A percentile compares a stretch with the other conserved stretches of the same genome.
Evolutionary conservation across 2,329 filamentous ascomycete species (phyloP).

Genomic region (Pseudophaeomoniella oleicola): DNA sequence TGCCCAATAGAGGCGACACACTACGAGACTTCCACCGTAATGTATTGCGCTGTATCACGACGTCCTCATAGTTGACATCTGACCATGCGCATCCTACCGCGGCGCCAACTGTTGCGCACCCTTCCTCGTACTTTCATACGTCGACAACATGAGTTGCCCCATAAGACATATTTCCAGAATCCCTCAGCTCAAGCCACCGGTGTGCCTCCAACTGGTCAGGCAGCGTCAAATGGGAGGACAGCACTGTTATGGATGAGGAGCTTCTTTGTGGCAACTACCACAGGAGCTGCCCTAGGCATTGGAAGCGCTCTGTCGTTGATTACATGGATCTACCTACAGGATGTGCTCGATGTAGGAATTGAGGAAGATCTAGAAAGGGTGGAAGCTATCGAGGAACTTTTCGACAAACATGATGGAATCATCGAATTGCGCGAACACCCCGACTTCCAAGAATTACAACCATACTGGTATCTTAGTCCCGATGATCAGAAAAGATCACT

Average conservation of each 20-base stretch:
- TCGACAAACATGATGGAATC: constrained; percentile 23
- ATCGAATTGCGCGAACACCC: constrained; percentile 21
- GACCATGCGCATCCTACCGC: neutral
- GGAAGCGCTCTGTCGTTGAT: constrained; percentile 10
- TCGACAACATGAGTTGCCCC: neutral
- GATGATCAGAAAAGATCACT: constrained; percentile 20
- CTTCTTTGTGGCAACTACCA: neutral
- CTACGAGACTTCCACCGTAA: too few species aligned
- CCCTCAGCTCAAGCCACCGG: neutral
- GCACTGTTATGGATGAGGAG: neutral
- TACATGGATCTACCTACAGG: constrained; percentile 13
- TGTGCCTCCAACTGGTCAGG: neutral
- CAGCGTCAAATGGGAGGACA: neutral
- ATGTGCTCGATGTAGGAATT: constrained; percentile 17
- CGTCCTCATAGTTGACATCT: too few species aligned
- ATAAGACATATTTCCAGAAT: neutral
- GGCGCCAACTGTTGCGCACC: neutral
- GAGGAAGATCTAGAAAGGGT: constrained; percentile 17
- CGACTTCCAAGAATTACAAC: constrained; percentile 23
- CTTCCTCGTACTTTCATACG: neutral
- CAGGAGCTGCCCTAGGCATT: constrained; percentile 4
- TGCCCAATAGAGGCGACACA: too few species aligned
- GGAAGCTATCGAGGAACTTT: constrained; percentile 15
- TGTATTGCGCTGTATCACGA: too few species aligned
- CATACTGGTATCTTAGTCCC: constrained; percentile 21